Base-by-base conservation (phyloP, 345 rosid genomes). In the Durio zibethinus region DNA sequence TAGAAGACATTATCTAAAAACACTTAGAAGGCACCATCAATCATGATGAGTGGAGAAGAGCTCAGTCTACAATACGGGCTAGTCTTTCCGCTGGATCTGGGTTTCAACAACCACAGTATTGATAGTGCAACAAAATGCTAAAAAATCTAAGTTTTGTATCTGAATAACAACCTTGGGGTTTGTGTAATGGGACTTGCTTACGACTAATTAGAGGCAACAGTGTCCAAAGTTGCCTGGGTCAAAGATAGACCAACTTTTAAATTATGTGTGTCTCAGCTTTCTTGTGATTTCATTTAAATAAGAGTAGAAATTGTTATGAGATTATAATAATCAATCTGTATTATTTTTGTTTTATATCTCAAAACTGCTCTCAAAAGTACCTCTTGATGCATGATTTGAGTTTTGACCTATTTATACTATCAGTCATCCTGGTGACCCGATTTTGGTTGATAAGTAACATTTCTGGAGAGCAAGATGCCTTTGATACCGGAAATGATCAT, bases 121-220 rank as follows among this genome's bases (percentile, higher is more conserved):
- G 53, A 65, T 65, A 50, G 61, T 16, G 78, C 40, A 45, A 38
- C 38, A 15, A 76, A 35, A 73, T 73, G 67, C 52, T 48, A 60
- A 59, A 74, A 73, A 8, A 29, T n/a, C n/a, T 25, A 7, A 42
- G n/a, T 40, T 59, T 57, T 12, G 11, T 50, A 29, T 71, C 16
- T 71, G 27, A 71, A 50, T 48, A 53, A 29, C 35, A 50, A 33
- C 45, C 47, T 52, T 50, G 75, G 8, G 23, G 14, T 62, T 62
- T 62, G 71, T 47, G 40, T 60, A 10, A 7, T 56, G 6, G 14
- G 43, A 45, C 71, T 60, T 29, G 20, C 36, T 38, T 43, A 59
- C 54, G 8, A 27, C 59, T 31, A 20, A 60, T 14, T 74, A 16
- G 21, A 42, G 43, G 50, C 16, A 18, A 12, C 14, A 21, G n/a